phyloP scores from a whole-genome alignment of 2,329 filamentous ascomycete genomes.

The Trichoderma hamatum region DNA sequence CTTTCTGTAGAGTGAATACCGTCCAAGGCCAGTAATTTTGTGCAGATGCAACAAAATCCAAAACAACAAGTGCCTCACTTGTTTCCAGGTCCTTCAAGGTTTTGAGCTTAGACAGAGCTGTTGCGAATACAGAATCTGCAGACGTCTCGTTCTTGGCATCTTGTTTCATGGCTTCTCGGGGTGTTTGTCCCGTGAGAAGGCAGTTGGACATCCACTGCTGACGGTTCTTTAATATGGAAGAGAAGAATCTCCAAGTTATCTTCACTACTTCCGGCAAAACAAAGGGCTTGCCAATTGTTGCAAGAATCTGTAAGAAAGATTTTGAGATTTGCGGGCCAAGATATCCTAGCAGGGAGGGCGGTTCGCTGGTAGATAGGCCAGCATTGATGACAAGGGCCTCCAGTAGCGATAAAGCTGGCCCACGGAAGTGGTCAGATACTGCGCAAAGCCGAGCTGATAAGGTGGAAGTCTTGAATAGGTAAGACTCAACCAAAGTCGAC shows the following conservation, averaged over 20 bases:
- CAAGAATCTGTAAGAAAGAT: constrained; percentile 78
- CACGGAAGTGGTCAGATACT: constrained; percentile 65
- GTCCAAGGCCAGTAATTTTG: constrained; percentile 98
- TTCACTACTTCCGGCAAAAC: constrained; percentile 65
- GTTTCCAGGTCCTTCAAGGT: constrained; percentile 65
- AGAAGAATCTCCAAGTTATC: constrained; percentile 81
- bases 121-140: constrained; percentile 68
- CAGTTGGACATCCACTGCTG: constrained; percentile 98
- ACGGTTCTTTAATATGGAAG: constrained; percentile 81
- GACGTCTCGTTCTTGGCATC: constrained; percentile 54
- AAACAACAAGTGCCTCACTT: constrained; percentile 70
- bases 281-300: constrained; percentile 76
- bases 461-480: constrained; percentile 79
- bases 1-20: constrained; percentile 75
- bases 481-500: constrained; percentile 69
- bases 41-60: constrained; percentile 84
- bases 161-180: constrained; percentile 70
- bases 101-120: constrained; percentile 71
- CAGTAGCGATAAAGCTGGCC: constrained; percentile 68
- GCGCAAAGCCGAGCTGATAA: constrained; percentile 78
- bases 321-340: constrained; percentile 81
- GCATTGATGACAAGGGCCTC: constrained; percentile 73
- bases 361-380: constrained; percentile 68
- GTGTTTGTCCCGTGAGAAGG: constrained; percentile 83
- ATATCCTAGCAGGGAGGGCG: constrained; percentile 91